Evolutionary conservation across 1,139 yeast genomes (phyloP).

Genomic region (Hyphopichia khmerensis): DNA sequence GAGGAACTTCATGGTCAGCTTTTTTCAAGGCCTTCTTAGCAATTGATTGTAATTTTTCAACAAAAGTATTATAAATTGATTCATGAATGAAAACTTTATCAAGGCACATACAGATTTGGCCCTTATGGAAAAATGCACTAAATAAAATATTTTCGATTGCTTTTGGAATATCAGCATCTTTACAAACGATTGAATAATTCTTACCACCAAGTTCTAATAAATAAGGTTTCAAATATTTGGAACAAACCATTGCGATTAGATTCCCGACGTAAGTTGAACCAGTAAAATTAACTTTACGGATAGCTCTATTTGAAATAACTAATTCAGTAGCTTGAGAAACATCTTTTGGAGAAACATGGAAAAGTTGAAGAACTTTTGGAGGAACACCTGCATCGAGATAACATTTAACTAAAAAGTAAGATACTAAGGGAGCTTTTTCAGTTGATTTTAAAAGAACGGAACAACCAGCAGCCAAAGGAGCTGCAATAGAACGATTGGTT

Average conservation of each 20-base stretch:
- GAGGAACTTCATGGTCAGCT: constrained; percentile 23
- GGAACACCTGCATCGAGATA: constrained; percentile 43
- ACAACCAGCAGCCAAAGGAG: constrained; percentile 52
- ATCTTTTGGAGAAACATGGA: constrained; percentile 29
- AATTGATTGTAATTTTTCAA: constrained; percentile 17
- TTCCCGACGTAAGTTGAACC: constrained; percentile 43
- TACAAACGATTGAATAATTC: constrained; percentile 31
- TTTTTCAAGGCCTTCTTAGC: constrained; percentile 17
- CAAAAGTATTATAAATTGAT: constrained; percentile 26
- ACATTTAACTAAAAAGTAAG: constrained; percentile 29
- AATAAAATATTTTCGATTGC: constrained; percentile 30
- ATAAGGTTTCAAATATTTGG: constrained; percentile 34
- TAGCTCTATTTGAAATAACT: constrained; percentile 23
- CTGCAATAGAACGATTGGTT: constrained; percentile 34
- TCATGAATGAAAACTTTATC: constrained; percentile 37
- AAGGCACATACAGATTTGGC: constrained; percentile 49
- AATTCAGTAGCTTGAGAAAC: constrained; percentile 21
- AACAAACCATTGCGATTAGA: constrained; percentile 32
- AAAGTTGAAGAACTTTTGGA: constrained; percentile 28
- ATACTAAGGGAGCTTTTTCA: constrained; percentile 33
- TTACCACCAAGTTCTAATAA: constrained; percentile 48
- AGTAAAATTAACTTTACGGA: constrained; percentile 42
- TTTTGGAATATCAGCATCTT: constrained; percentile 31
- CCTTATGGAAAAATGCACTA: constrained; percentile 42
- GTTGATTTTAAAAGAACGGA: constrained; percentile 44